Evolutionary conservation across 2,329 filamentous ascomycete species (phyloP).

Genomic region (Neocucurbitaria cava): DNA sequence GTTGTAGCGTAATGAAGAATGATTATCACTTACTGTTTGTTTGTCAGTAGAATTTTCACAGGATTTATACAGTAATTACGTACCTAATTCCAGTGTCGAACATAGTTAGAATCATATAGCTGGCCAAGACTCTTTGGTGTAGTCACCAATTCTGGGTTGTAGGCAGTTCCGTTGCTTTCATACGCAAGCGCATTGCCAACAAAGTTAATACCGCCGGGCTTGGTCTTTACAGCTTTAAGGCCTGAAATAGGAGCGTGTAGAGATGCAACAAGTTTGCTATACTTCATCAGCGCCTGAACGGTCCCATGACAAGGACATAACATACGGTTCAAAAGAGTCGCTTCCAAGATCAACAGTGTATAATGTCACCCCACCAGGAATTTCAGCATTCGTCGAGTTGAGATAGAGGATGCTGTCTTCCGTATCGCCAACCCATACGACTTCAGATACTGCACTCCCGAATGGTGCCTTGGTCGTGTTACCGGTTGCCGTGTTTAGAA

Average conservation of each 20-base stretch:
- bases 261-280: slow-evolving; percentile 41
- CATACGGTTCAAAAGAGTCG: slow-evolving; percentile 35
- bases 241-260: slow-evolving; percentile 58
- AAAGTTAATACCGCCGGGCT: slow-evolving; percentile 53
- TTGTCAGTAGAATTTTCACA: too few species aligned
- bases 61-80: too few species aligned
- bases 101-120: slow-evolving; percentile 76
- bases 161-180: slow-evolving; percentile 69
- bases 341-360: slow-evolving; percentile 42
- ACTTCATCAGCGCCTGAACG: slow-evolving; percentile 1
- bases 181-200: slow-evolving; percentile 67
- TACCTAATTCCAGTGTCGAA: slow-evolving; percentile 84
- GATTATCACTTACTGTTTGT: too few species aligned
- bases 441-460: slow-evolving; percentile 39
- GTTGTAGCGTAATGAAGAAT: too few species aligned
- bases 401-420: slow-evolving; percentile 68
- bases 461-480: slow-evolving; percentile 44
- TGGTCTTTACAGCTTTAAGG: slow-evolving; percentile 54
- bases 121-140: slow-evolving; percentile 69
- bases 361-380: slow-evolving; percentile 43
- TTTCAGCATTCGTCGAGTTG: slow-evolving; percentile 66
- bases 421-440: slow-evolving; percentile 43
- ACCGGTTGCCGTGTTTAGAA: slow-evolving; percentile 40
- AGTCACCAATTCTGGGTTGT: slow-evolving; percentile 67
- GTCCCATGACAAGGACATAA: neutral